Base-by-base conservation (phyloP, 371 early-diverging fungal genomes). In the Syncephalis plumigaleata region DNA sequence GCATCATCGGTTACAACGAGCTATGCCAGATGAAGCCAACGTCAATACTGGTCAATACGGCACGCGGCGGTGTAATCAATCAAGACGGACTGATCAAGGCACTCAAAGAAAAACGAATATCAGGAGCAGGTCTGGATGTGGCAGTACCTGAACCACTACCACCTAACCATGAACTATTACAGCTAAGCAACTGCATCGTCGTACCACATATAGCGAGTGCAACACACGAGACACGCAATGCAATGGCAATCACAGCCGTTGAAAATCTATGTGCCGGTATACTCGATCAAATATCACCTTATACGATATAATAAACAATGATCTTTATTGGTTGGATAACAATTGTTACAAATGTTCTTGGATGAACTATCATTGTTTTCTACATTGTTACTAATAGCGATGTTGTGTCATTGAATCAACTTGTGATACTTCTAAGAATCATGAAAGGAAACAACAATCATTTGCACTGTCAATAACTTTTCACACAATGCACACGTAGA, bases 91-190 rank as follows among this genome's bases (percentile, higher is more conserved):
- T 91, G 23, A 65, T 74, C 22, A 64, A 59, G 2, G 89, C 88
- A 3, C 57, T 91, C 43, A 59, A 73, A 15, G 67, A 71, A n/a
- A 66, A 68, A 0, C 52, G 58, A 38, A 58, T 84, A 37, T 84
- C 68, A 8, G 75, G 74, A 21, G 85, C 74, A 3, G 91, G 84
- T 25, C 55, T 90, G 45, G 91, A 91, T 61, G 91, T 90, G 5
- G 86, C 87, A 0, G 77, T 76, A 17, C 91, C 91, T 0, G 92
- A 91, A 53, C 91, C 91, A 5, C 52, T 91, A 48, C 71, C 75
- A 2, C 44, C 60, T 1, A 61, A 68, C 24, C 70, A 81, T 56
- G 62, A 66, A 47, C 57, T 91, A 17, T 64, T 75, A 9, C 39
- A 58, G 16, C 72, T 78, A 26, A 65, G 68, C 11, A 77, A 75